These are phyloP conservation scores for grape (Vitis vinifera) DNA, from an alignment of 164 flowering plant genomes.

Conservation along the genomic window DNA sequence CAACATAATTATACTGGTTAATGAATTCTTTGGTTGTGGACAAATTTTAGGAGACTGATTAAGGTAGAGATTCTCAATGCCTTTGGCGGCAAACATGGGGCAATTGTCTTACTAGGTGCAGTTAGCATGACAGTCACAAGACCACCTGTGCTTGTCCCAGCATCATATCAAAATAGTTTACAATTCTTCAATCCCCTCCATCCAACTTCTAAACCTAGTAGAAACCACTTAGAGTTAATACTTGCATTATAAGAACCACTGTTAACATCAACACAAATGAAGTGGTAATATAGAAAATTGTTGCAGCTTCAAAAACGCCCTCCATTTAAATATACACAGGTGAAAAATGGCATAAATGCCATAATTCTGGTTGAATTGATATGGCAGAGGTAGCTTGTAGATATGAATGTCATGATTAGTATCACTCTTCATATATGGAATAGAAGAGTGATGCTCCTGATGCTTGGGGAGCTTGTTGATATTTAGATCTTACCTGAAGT, in stretches of 20 bases:
- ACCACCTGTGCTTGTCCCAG: constrained; percentile 23
- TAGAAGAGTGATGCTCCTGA: no score
- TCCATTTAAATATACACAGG: no score
- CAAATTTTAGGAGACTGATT: constrained; percentile 30
- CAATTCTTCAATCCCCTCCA: constrained; percentile 34
- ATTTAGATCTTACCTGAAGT: constrained; percentile 19
- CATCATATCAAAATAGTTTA: constrained; percentile 39
- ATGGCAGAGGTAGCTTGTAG: no score
- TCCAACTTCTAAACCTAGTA: constrained; percentile 24
- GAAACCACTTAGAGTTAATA: background rate
- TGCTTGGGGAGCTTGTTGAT: background rate
- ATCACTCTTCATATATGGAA: no score
- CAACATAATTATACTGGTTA: no score
- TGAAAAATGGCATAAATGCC: no score
- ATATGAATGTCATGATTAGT: no score
- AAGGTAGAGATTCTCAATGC: constrained; percentile 32
- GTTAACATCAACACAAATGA: no score
- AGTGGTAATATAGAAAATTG: no score
- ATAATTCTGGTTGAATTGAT: no score
- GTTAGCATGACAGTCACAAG: constrained; percentile 35
- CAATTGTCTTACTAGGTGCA: constrained; percentile 26
- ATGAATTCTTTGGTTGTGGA: constrained; percentile 20
- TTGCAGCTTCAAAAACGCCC: no score
- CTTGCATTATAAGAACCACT: no score
- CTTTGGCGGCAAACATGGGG: constrained; percentile 37